Conservation (phyloP, 2,329 filamentous ascomycete genomes). For the Endocalyx cinctus region DNA sequence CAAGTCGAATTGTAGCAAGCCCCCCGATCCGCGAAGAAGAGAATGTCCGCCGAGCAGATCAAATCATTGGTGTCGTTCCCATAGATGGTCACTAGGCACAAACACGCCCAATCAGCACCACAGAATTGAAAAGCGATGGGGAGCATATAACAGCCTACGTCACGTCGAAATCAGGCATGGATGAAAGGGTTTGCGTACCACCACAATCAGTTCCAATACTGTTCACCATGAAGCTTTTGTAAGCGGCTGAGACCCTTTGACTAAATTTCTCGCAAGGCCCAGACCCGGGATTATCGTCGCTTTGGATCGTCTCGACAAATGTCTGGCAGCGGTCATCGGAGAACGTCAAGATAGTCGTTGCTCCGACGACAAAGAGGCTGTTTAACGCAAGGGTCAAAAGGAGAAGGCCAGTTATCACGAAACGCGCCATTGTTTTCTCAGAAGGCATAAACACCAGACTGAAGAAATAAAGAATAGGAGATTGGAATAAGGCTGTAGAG, state of each 20-base stretch:
- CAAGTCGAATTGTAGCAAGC: not conserved
- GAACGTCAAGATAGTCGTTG: conserved; percentile 2
- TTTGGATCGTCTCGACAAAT: not conserved
- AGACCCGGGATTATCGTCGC: not conserved
- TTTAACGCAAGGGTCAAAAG: too few species aligned
- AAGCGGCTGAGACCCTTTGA: not conserved
- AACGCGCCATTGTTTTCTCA: too few species aligned
- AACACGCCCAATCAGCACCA: too few species aligned
- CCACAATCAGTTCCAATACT: not conserved
- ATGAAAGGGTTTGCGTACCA: too few species aligned
- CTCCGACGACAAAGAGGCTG: too few species aligned
- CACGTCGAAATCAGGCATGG: too few species aligned
- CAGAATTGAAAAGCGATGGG: too few species aligned
- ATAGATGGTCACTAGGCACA: not conserved
- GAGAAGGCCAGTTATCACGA: too few species aligned
- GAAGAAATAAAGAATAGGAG: too few species aligned
- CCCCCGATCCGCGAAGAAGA: not conserved
- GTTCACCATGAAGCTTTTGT: conserved; percentile 1
- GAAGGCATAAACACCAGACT: too few species aligned
- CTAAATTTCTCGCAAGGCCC: not conserved
- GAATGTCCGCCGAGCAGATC: not conserved
- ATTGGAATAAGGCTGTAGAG: too few species aligned
- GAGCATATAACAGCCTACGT: too few species aligned
- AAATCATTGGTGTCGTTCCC: not conserved
- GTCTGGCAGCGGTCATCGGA: not conserved